A percentile compares a stretch with the other conserved stretches of the same genome.
Evolutionary conservation across 202 grass and related monocot species (phyloP).

Genomic region (Eragrostis tef): DNA sequence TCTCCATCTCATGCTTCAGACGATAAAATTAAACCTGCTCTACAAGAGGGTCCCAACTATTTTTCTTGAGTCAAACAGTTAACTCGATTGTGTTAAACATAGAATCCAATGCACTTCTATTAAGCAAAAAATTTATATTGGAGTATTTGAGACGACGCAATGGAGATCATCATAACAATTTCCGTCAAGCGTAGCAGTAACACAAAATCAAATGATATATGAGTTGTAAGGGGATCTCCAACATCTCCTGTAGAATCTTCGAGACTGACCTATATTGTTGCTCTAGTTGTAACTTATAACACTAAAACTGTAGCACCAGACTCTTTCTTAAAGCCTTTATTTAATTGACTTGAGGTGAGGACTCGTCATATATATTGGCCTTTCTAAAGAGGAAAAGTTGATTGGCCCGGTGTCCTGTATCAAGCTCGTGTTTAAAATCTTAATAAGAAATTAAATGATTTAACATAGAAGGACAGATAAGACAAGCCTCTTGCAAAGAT

Average conservation of each 20-base stretch:
- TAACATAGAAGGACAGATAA: neutral
- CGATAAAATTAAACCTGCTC: neutral
- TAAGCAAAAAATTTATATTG: neutral
- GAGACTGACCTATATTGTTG: neutral
- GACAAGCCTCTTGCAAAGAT: neutral
- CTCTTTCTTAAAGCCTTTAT: neutral
- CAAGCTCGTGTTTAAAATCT: neutral
- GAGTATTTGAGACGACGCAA: neutral
- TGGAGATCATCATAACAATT: neutral
- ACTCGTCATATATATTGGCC: neutral
- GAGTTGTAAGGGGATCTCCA: neutral
- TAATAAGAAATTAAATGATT: neutral
- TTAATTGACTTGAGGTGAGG: neutral
- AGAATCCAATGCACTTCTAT: conserved; percentile 21
- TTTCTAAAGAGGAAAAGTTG: neutral
- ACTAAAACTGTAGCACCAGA: neutral
- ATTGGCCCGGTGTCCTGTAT: neutral
- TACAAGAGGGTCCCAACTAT: neutral
- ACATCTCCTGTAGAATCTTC: neutral
- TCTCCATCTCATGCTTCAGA: conserved; percentile 4
- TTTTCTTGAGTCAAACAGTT: neutral
- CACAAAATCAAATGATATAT: conserved; percentile 14
- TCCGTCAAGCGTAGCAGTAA: neutral
- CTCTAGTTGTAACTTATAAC: neutral
- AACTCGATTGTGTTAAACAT: neutral